Conservation (phyloP, 306 rosid species). For the Casuarina cunninghamiana region DNA sequence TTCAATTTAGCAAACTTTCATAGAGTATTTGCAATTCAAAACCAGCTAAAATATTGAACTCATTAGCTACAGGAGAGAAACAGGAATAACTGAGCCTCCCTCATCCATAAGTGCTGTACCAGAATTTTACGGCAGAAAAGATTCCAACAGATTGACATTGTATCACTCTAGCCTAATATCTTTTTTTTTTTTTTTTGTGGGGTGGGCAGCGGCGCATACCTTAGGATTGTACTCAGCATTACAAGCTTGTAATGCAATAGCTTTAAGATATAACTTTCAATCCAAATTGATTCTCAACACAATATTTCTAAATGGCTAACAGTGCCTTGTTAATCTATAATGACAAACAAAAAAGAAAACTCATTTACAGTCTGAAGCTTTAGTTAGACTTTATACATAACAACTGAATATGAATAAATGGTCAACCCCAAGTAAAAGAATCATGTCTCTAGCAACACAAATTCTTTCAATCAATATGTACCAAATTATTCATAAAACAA, state of each 20-base stretch:
- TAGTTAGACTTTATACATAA: not conserved
- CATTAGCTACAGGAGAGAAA: not conserved
- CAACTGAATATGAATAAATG: not conserved
- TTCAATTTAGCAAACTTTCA: not conserved
- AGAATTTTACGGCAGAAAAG: not conserved
- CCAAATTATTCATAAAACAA: not conserved
- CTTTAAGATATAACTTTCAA: conserved; percentile 89
- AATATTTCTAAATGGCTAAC: conserved; percentile 58
- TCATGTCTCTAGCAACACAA: not conserved
- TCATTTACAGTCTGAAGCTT: not conserved
- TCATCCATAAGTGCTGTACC: not conserved
- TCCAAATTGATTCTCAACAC: conserved; percentile 94
- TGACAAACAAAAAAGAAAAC: conserved; percentile 13
- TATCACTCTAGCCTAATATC: not conserved
- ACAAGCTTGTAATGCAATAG: conserved; percentile 89
- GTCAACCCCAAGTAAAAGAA: not conserved
- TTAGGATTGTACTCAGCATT: conserved; percentile 98
- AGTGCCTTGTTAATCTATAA: not conserved
- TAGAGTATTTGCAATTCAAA: not conserved
- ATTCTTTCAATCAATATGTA: not conserved
- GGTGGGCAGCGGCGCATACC: conserved; percentile 40
- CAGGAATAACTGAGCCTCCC: not conserved
- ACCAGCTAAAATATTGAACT: not conserved
- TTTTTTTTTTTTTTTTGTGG: not conserved
- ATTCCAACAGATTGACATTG: not conserved